Evolutionary conservation across 176 grass and related monocot genomes (phyloP).

Genomic region (Aegilops bicornis): DNA sequence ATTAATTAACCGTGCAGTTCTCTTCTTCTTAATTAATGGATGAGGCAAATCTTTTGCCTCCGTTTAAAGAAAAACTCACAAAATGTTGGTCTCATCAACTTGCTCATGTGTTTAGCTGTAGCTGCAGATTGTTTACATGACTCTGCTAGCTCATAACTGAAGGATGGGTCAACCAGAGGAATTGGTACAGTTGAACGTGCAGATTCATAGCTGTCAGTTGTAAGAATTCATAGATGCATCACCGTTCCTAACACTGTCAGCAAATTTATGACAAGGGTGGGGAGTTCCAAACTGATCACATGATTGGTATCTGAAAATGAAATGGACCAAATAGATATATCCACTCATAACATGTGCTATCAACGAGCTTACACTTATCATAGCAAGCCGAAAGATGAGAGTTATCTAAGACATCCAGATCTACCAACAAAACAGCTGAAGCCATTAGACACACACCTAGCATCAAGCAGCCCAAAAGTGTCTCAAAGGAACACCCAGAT

Average conservation of each 20-base stretch:
- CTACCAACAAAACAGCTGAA: slow-evolving; percentile 18
- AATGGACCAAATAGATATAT: background rate
- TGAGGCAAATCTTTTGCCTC: no score
- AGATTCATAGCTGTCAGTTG: background rate
- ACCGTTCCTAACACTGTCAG: background rate
- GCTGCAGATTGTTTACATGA: background rate
- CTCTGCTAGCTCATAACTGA: background rate
- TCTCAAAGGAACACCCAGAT: background rate
- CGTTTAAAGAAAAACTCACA: background rate
- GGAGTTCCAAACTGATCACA: background rate
- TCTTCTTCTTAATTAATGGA: no score
- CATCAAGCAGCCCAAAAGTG: background rate
- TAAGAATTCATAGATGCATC: background rate
- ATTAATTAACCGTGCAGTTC: no score
- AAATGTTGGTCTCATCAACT: background rate
- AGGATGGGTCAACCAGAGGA: background rate
- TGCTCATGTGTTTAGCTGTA: background rate
- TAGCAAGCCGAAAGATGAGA: background rate
- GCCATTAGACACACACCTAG: background rate
- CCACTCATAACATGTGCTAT: background rate
- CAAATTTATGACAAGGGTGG: background rate
- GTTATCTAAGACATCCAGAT: slow-evolving; percentile 20
- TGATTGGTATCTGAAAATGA: background rate
- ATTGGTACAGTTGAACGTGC: background rate
- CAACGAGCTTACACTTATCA: background rate